phyloP scores from a whole-genome alignment of 345 rosid species.

The Eucalyptus erythrocorys region DNA sequence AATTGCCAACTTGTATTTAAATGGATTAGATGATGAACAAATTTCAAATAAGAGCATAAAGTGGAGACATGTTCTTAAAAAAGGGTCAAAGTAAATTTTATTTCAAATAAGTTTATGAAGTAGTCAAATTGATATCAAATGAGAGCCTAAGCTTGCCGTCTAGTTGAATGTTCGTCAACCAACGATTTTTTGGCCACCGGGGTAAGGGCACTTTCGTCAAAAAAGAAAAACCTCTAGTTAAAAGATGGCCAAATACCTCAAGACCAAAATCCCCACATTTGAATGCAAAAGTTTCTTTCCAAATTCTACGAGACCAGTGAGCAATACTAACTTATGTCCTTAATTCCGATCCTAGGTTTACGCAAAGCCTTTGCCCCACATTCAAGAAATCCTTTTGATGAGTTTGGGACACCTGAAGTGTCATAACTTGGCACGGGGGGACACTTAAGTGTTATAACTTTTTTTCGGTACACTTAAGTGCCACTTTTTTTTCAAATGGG shows the following conservation, averaged over 20 bases:
- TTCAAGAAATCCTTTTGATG: neutral
- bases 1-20: too few species aligned
- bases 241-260: neutral
- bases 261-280: neutral
- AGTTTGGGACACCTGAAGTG: too few species aligned
- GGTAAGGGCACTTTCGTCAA: neutral
- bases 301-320: neutral
- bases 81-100: neutral
- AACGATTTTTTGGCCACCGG: too few species aligned
- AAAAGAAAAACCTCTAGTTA: neutral
- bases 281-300: neutral
- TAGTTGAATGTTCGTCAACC: rapidly evolving
- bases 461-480: too few species aligned
- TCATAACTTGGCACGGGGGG: too few species aligned
- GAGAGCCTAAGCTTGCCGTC: neutral
- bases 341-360: neutral
- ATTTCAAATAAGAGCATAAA: neutral
- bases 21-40: neutral
- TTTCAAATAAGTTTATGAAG: rapidly evolving
- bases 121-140: rapidly evolving
- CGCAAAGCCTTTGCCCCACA: neutral
- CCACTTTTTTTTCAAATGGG: too few species aligned
- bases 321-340: neutral
- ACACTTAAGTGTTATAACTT: too few species aligned
- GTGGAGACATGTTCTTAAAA: rapidly evolving